Conservation (phyloP, 441 rosid species). For the Erodium moschatum region DNA sequence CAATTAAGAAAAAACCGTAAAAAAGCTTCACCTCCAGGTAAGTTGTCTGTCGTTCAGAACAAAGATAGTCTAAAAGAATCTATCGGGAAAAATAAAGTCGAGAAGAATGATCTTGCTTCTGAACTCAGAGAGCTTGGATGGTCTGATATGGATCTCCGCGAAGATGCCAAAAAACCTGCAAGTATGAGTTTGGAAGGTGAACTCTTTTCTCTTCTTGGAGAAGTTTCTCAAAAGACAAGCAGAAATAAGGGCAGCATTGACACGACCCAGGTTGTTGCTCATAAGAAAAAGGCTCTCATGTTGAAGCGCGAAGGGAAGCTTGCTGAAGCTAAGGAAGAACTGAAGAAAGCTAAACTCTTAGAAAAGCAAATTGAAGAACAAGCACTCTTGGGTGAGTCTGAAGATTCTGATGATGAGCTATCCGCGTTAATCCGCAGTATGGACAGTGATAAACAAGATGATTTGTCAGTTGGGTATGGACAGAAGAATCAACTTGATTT, state of each 20-base stretch:
- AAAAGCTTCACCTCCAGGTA: conserved; percentile 32
- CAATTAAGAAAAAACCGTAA: conserved; percentile 48
- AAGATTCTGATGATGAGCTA: conserved; percentile 86
- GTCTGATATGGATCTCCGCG: conserved; percentile 54
- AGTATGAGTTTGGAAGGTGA: conserved; percentile 70
- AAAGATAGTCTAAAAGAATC: conserved; percentile 39
- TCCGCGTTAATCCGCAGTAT: conserved; percentile 52
- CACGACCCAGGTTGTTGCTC: conserved; percentile 54
- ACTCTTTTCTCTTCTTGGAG: conserved; percentile 65
- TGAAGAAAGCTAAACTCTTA: conserved; percentile 73
- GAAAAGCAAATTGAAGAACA: conserved; percentile 89
- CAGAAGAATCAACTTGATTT: conserved; percentile 34
- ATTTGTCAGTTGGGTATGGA: conserved; percentile 31
- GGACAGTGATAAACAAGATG: conserved; percentile 54
- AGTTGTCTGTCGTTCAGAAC: conserved; percentile 31
- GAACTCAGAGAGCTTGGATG: conserved; percentile 76
- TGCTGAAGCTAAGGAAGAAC: conserved; percentile 91
- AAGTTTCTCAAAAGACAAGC: conserved; percentile 33
- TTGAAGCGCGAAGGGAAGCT: conserved; percentile 90
- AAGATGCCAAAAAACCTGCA: conserved; percentile 40
- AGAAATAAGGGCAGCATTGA: conserved; percentile 33
- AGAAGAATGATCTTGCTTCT: conserved; percentile 50
- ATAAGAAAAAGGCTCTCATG: conserved; percentile 66
- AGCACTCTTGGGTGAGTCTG: conserved; percentile 61
- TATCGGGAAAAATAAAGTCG: conserved; percentile 36